Conservation (phyloP, 805 yeast species). For the Zygoascus bituminiphila region DNA sequence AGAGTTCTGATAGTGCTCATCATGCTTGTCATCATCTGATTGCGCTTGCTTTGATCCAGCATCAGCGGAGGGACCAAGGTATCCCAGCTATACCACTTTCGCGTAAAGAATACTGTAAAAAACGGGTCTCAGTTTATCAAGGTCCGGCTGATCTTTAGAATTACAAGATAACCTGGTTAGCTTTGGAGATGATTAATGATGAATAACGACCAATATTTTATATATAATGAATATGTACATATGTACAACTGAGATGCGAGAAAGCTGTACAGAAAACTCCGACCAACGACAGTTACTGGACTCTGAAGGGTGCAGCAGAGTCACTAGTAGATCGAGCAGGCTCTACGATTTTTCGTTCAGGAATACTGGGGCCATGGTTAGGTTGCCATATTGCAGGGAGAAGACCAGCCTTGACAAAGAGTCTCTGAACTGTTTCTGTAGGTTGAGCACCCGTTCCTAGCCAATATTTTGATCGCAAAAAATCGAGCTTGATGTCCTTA, state of each 20-base stretch:
- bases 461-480: slow-evolving; percentile 90
- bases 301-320: background rate
- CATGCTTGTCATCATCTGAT: slow-evolving; percentile 1
- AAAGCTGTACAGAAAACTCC: background rate
- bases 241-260: background rate
- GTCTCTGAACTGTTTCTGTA: slow-evolving; percentile 65
- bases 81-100: background rate
- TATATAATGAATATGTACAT: background rate
- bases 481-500: slow-evolving; percentile 78
- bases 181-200: no score
- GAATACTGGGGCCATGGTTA: slow-evolving; percentile 15
- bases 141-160: no score
- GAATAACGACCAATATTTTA: no score
- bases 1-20: background rate
- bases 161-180: no score
- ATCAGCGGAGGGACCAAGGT: background rate
- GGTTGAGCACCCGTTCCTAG: slow-evolving; percentile 96
- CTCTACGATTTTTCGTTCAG: slow-evolving; percentile 12
- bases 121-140: background rate
- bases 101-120: background rate
- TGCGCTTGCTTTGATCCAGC: background rate
- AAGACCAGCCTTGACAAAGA: slow-evolving; percentile 64
- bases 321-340: background rate
- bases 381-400: slow-evolving; percentile 38
- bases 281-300: background rate